Evolutionary conservation across 2,329 filamentous ascomycete species (phyloP).

Genomic region (Fusarium sp.): DNA sequence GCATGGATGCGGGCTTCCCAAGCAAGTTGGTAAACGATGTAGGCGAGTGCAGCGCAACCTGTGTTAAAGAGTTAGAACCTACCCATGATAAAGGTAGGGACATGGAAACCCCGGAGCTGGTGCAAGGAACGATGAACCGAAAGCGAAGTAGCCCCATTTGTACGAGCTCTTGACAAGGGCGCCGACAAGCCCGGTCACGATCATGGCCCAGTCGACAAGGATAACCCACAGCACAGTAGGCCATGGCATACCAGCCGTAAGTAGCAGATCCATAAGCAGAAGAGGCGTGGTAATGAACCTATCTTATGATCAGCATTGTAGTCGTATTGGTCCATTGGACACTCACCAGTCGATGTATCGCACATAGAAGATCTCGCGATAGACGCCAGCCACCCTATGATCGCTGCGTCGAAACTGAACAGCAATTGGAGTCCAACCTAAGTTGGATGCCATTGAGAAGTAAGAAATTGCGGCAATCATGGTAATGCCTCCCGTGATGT

Average conservation of each 20-base stretch:
- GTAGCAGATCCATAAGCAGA: slow-evolving; percentile 70
- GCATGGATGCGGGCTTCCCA: slow-evolving; percentile 62
- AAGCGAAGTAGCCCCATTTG: slow-evolving; percentile 69
- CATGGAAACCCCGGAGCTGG: too few species aligned
- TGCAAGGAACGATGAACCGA: slow-evolving; percentile 48
- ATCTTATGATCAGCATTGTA: neutral
- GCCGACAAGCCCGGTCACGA: slow-evolving; percentile 57
- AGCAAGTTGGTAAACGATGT: slow-evolving; percentile 60
- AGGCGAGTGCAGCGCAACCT: slow-evolving; percentile 57
- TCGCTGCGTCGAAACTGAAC: slow-evolving; percentile 65
- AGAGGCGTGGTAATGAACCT: slow-evolving; percentile 71
- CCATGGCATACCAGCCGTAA: slow-evolving; percentile 69
- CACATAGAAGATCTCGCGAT: slow-evolving; percentile 68
- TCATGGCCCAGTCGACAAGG: slow-evolving; percentile 62
- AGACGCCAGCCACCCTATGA: slow-evolving; percentile 59
- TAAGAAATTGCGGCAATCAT: slow-evolving; percentile 65
- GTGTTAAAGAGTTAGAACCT: neutral
- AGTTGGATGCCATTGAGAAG: slow-evolving; percentile 64
- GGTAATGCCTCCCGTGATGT: slow-evolving; percentile 62
- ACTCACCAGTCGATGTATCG: slow-evolving; percentile 61
- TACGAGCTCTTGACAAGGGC: slow-evolving; percentile 62
- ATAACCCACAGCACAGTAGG: slow-evolving; percentile 64
- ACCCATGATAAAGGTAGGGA: too few species aligned
- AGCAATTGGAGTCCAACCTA: slow-evolving; percentile 58
- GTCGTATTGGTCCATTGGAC: rapidly evolving